Base-by-base conservation (phyloP, 768 basidiomycete species). In the Termitomyces bulborhizus region DNA sequence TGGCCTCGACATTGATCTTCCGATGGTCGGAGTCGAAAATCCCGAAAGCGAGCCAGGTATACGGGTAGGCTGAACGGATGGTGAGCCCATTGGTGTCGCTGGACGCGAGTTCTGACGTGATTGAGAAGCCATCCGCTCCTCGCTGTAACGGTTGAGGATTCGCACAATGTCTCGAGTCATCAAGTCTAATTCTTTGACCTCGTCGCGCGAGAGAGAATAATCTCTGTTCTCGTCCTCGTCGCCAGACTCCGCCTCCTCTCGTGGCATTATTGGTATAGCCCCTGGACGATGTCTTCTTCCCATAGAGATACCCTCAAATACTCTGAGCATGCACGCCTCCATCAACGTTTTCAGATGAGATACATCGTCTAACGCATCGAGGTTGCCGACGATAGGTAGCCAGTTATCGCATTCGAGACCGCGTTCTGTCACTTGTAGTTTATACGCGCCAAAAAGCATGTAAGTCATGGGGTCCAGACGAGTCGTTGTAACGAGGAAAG, bases 331-430 rank as follows among this genome's bases (percentile, higher is more conserved):
- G 63, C 88, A 92, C 2, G 75, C 74, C 61, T 96, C 92, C 76
- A 95, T 82, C 62, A 87, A 72, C 18, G 71, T 75, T 70, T 93
- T 94, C 64, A 98, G 72, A 12, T 82, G 78, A 66, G 88, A 86
- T n/a, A 96, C 73, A 59, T 93, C 85, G 65, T 95, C 91, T 62
- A 97, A 70, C 1, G 83, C 81, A 62, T 86, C 78, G 48, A 86
- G 61, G 58, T 86, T 81, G 40, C 90, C 90, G 37, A 86, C 77
- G 45, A 95, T 78, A 21, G 93, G 91, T 11, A 98, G 72, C 94
- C 95, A 98, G 43, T 82, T 84, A 64, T 98, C 95, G 64, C 92
- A 94, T 63, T 88, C 85, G 48, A 98, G 68, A 6, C 93, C 91
- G 16, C 80, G 78, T 39, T 83, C 79, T 0, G 81, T 81, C 41